These are phyloP conservation scores for Noccaea bulbosa DNA, from an alignment of 345 rosid species.

Conservation along the genomic window DNA sequence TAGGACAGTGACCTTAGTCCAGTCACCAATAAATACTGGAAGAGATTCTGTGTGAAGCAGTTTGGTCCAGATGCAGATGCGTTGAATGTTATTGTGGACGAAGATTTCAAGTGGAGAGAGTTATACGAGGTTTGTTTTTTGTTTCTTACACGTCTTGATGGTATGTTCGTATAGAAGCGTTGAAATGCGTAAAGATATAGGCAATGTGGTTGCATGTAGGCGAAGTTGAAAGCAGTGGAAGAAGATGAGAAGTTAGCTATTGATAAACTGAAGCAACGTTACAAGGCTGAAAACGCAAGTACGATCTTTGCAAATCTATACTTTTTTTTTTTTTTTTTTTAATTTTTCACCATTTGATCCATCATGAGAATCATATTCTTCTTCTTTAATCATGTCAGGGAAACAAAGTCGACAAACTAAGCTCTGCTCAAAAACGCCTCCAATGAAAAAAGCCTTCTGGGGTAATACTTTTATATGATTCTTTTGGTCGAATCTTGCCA, in stretches of 20 bases:
- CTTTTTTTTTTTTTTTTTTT: not conserved
- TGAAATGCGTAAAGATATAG: slow-evolving; percentile 6
- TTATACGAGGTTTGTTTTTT: slow-evolving; percentile 61
- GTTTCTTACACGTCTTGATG: slow-evolving; percentile 4
- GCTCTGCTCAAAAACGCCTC: slow-evolving; percentile 80
- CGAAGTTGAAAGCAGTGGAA: slow-evolving; percentile 53
- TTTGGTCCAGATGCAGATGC: slow-evolving; percentile 52
- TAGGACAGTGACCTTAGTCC: slow-evolving; percentile 88
- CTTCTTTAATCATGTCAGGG: slow-evolving; percentile 47
- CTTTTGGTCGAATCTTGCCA: slow-evolving; percentile 20
- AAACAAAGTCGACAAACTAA: slow-evolving; percentile 83
- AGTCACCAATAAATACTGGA: slow-evolving; percentile 79
- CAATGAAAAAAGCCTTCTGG: slow-evolving; percentile 69
- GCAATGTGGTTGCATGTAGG: slow-evolving; percentile 48
- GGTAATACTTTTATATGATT: slow-evolving; percentile 44
- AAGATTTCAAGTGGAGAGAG: slow-evolving; percentile 64
- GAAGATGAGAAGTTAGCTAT: slow-evolving; percentile 54
- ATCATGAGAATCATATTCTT: slow-evolving; percentile 18
- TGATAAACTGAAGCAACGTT: slow-evolving; percentile 61
- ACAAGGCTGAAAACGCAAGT: slow-evolving; percentile 78
- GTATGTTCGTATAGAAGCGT: not conserved
- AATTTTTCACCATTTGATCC: not conserved
- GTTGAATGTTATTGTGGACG: slow-evolving; percentile 49
- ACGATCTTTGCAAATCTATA: slow-evolving; percentile 42
- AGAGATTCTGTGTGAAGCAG: slow-evolving; percentile 61